Base-by-base conservation (phyloP, 495 filamentous ascomycete species). In the Podospora comata region DNA sequence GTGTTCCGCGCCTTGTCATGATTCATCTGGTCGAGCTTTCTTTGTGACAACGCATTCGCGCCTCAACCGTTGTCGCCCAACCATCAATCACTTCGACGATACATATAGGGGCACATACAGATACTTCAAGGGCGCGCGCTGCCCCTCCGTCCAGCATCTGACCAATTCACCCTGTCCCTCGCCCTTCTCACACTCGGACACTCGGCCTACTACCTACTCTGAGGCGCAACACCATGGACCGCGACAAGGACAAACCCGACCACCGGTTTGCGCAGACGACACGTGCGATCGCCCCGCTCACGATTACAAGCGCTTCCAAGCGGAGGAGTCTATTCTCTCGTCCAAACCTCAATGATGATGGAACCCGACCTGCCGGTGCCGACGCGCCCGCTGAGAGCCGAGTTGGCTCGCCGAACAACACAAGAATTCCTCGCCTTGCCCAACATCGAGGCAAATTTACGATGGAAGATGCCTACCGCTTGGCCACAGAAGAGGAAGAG, bases 401-500 rank as follows among this genome's bases (percentile, higher is more conserved):
- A 19, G 20, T 19, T 44, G 67, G 71, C n/a, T 78, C 78, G n/a
- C 59, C 77, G 3, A 74, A 66, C 56, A 71, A 69, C 56, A 79
- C 81, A 20, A 78, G 69, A 65, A 83, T 83, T 58, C 81, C 82
- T 18, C 78, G 75, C 28, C 79, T 75, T 20, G 55, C 71, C 20
- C 67, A 69, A 39, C 71, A 73, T 26, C 71, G 68, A n/a, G 63
- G 73, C 39, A 76, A 75, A 4, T 76, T 83, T 61, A 77, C 68
- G 39, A 60, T 82, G 13, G 70, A 67, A 16, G 80, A 82, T 30
- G 82, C 82, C 59, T 84, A 79, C 62, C 74, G 68, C 68, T 73
- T 79, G 72, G 82, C 81, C 32, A 70, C 77, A 64, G 77, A 79
- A 64, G 80, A 82, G 68, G 78, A 81, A 32, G 76, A 80, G 56